Evolutionary conservation across 2,329 filamentous ascomycete species (phyloP), one percentile per base, ranked within the genome.

Genomic region (Mariannaea elegans): DNA sequence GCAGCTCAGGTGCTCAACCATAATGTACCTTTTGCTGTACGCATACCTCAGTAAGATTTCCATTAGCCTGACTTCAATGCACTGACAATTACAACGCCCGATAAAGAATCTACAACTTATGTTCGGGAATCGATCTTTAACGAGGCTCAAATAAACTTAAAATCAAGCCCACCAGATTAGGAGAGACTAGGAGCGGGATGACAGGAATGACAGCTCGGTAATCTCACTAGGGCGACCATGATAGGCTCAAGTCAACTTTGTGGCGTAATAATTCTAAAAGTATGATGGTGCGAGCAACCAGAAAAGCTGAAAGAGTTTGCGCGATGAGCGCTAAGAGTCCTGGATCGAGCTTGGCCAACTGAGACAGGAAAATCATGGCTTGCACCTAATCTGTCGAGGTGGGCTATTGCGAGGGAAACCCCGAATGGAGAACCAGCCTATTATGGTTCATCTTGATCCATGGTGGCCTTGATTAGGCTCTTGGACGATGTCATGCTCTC

Each of bases 241-340:
- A 47, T 47, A 41, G 55, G 55, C n/a, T 21, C 41, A 42, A 44
- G 23, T 32, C 29, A 12, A 31, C 18, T 14, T 23, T 13, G 39
- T 52, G 56, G 48, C 48, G 48, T 18, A 19, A 53, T 24, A 14
- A 53, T 52, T 47, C 42, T n/a, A n/a, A n/a, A n/a, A n/a, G n/a
- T n/a, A n/a, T n/a, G n/a, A n/a, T n/a, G n/a, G n/a, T n/a, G 32
- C 32, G 27, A 29, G 16, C 8, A 23, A n/a, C n/a, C 16, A 29
- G 38, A 54, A 23, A 19, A 27, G 46, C 19, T 27, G 53, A 50
- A 38, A 23, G 38, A 38, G 46, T 56, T 49, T 45, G 38, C 39
- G 46, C 29, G 6, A 48, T 19, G 31, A n/a, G n/a, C 19, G 29
- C 19, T 16, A 31, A 27, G 47, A 21, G 23, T n/a, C 14, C 21